Conservation (phyloP, 768 basidiomycete genomes). For the Trametes meyenii region DNA sequence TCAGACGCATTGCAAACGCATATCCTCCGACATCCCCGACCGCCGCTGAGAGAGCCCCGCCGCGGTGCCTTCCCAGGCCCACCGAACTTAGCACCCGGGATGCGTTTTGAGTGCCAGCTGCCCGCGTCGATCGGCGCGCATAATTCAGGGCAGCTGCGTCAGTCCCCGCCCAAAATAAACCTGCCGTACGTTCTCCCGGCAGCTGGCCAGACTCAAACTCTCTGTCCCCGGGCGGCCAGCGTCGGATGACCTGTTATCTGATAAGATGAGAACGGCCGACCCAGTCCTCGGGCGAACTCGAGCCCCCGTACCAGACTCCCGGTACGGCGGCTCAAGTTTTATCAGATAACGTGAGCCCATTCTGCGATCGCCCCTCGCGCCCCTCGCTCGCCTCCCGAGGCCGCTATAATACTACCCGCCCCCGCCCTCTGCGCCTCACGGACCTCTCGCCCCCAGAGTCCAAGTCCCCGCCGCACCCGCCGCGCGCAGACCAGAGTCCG, state of each 20-base stretch:
- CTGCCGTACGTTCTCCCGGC: slow-evolving; percentile 13
- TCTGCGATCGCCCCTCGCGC: slow-evolving; percentile 9
- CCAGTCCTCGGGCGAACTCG: slow-evolving; percentile 2
- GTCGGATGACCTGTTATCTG: slow-evolving; percentile 29
- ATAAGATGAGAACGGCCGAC: slow-evolving; percentile 29
- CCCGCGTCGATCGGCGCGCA: slow-evolving; percentile 6
- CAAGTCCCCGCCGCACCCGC: slow-evolving; percentile 22
- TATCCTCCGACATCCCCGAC: neutral
- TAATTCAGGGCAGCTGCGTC: slow-evolving; percentile 14
- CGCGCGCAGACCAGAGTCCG: slow-evolving; percentile 6
- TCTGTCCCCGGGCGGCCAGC: neutral
- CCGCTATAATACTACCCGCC: slow-evolving; percentile 13
- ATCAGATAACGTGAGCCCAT: slow-evolving; percentile 30
- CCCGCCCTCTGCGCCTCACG: slow-evolving; percentile 14
- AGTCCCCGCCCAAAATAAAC: slow-evolving; percentile 2
- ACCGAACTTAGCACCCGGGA: neutral
- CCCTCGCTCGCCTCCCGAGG: slow-evolving; percentile 8
- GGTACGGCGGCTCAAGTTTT: slow-evolving; percentile 20
- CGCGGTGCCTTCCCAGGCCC: neutral
- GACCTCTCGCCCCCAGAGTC: slow-evolving; percentile 9
- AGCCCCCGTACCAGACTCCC: neutral
- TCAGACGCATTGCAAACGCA: neutral
- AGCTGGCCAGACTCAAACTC: slow-evolving; percentile 2
- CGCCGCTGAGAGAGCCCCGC: neutral
- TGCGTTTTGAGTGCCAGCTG: neutral